Conservation (phyloP, 2,329 filamentous ascomycete genomes). For the Stachybotrys chartarum region DNA sequence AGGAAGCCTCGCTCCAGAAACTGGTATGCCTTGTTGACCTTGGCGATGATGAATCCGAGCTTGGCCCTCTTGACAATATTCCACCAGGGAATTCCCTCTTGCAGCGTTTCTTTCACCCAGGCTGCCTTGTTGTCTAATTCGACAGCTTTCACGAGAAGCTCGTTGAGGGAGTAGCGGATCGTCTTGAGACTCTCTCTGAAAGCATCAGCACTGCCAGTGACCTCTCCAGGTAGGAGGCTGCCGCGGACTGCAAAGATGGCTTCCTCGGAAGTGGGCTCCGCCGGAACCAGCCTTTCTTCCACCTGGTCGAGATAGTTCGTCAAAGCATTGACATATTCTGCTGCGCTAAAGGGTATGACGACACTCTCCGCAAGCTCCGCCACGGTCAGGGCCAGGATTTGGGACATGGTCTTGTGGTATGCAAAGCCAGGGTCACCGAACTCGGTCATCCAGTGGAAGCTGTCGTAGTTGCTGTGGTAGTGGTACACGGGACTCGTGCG, state of each 20-base stretch:
- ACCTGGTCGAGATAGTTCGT: constrained; percentile 43
- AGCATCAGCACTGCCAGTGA: constrained; percentile 26
- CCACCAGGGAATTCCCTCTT: constrained; percentile 67
- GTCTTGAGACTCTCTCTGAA: constrained; percentile 31
- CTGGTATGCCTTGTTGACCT: constrained; percentile 77
- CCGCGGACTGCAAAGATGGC: constrained; percentile 22
- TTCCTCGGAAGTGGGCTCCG: constrained; percentile 14
- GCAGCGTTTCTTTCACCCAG: constrained; percentile 33
- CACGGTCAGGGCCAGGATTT: constrained; percentile 55
- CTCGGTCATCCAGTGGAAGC: constrained; percentile 79
- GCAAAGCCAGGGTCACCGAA: constrained; percentile 65
- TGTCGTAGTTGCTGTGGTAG: constrained; percentile 90
- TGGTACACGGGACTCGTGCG: constrained; percentile 55
- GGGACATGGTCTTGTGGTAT: constrained; percentile 61
- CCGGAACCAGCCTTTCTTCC: constrained; percentile 37
- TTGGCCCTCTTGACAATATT: constrained; percentile 61
- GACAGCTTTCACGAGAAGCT: constrained; percentile 31
- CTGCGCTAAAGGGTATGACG: constrained; percentile 56
- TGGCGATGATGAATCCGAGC: constrained; percentile 55
- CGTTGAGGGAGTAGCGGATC: constrained; percentile 28
- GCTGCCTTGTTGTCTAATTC: constrained; percentile 39
- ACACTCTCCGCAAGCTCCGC: constrained; percentile 55
- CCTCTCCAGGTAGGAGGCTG: constrained; percentile 10
- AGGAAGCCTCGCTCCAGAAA: constrained; percentile 74
- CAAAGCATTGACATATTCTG: constrained; percentile 56